A percentile compares a stretch with the other conserved stretches of the same genome.
phyloP scores from a whole-genome alignment of 805 yeast species.

The Lachancea mirantina region DNA sequence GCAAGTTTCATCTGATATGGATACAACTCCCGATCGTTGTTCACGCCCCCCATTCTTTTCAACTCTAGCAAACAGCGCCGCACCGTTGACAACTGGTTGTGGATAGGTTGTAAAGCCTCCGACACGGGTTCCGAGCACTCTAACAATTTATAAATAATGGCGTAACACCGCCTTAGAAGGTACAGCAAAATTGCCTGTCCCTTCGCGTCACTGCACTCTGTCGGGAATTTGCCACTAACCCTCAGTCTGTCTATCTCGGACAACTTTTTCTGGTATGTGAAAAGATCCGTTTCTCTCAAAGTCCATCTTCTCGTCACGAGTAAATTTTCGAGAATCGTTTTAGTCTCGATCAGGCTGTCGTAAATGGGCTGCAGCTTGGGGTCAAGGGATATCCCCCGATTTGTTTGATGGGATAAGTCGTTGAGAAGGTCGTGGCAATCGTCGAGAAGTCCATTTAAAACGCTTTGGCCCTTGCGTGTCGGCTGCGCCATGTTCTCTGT shows the following conservation, averaged over 20 bases:
- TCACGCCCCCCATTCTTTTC: slow-evolving; percentile 86
- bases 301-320: slow-evolving; percentile 96
- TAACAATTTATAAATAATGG: slow-evolving; percentile 78
- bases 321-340: slow-evolving; percentile 70
- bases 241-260: slow-evolving; percentile 69
- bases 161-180: slow-evolving; percentile 82
- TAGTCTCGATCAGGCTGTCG: slow-evolving; percentile 54
- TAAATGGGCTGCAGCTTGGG: slow-evolving; percentile 53
- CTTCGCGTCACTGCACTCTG: slow-evolving; percentile 33
- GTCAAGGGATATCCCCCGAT: slow-evolving; percentile 35
- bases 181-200: slow-evolving; percentile 64
- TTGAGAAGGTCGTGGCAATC: slow-evolving; percentile 71
- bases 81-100: slow-evolving; percentile 88
- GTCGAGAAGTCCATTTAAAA: slow-evolving; percentile 69
- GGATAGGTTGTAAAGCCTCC: slow-evolving; percentile 88
- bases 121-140: slow-evolving; percentile 94
- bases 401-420: slow-evolving; percentile 49
- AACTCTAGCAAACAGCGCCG: slow-evolving; percentile 84
- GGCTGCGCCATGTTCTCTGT: slow-evolving; percentile 31
- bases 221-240: slow-evolving; percentile 50
- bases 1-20: slow-evolving; percentile 95
- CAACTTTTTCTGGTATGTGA: slow-evolving; percentile 68
- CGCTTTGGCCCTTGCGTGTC: slow-evolving; percentile 37
- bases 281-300: slow-evolving; percentile 89
- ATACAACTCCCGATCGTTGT: slow-evolving; percentile 79